Evolutionary conservation across 768 basidiomycete species (phyloP), one percentile per base, ranked within the genome.

Genomic region (Tulasnella sp.): DNA sequence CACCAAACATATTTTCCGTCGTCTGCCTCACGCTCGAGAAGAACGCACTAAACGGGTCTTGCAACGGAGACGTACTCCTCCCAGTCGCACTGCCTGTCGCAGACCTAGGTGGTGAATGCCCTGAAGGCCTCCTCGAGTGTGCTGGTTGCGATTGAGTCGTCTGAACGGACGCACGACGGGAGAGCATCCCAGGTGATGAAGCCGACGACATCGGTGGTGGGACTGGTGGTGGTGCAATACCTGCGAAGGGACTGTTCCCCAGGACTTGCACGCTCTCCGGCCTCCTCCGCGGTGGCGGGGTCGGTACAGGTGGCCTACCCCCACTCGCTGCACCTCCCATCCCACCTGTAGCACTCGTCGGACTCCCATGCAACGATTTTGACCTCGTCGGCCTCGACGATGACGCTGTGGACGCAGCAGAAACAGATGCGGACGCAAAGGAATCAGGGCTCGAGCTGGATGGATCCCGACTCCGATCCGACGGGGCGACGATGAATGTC

Each of bases 241-340:
- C 34, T 8, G 23, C 47, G 21, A 51, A 59, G 13, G 58, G 58
- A 7, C 45, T 49, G 24, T 19, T 32, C 19, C 32, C 24, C n/a
- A n/a, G n/a, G 1, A 59, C 58, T 23, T 59, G 58, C 7, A 59
- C 50, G 32, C 58, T 59, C 27, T 59, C 58, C 0, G 58, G 58
- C 15, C 58, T 32, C 3, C 58, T 52, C 26, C 58, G 24, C 29
- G 58, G 48, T 17, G 58, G 58, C 10, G 58, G 58, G 23, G 58
- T 49, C 19, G 58, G 58, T 4, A 50, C 58, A 13, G 56, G 56
- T 1, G 38, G 26, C 23, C 43, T 58, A 15, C 26, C 26, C 53
- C 34, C 38, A 24, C 32, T 19, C 15, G 56, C 44, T 17, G 56
- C 30, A 3, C 43, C 29, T 3, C 47, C 34, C 34, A 38, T 5